These are phyloP conservation scores for Exsudoporus frostii DNA, from an alignment of 768 basidiomycete species.

Conservation along the genomic window DNA sequence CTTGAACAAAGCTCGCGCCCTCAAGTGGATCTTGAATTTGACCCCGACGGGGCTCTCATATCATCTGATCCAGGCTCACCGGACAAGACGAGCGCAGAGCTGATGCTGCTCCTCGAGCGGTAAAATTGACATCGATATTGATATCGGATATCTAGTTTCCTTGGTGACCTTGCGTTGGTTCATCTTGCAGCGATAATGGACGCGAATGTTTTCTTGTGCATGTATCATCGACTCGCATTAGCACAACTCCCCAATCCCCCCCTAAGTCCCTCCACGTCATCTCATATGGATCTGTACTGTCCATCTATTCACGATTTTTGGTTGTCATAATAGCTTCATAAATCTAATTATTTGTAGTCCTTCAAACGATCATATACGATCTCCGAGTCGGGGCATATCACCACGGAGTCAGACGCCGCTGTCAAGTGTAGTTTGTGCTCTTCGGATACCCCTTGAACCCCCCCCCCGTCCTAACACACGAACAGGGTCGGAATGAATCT, in stretches of 20 bases:
- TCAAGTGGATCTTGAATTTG: conserved; percentile 28
- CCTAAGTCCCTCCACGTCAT: conserved; percentile 6
- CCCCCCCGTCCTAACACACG: too few relatives aligned
- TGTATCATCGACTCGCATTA: conserved; percentile 16
- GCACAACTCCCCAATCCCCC: conserved; percentile 1
- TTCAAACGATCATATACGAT: neutral
- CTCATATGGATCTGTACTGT: conserved; percentile 15
- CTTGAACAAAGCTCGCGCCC: conserved; percentile 13
- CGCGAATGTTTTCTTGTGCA: conserved; percentile 16
- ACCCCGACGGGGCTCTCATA: conserved; percentile 43
- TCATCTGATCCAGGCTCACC: conserved; percentile 40
- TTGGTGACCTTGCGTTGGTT: conserved; percentile 3
- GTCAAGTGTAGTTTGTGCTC: too few relatives aligned
- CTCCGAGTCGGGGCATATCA: neutral
- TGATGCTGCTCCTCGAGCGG: conserved; percentile 45
- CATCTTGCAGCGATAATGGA: conserved; percentile 20
- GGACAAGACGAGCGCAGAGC: conserved; percentile 39
- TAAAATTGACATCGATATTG: conserved; percentile 15
- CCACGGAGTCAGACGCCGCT: too few relatives aligned
- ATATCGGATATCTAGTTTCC: neutral
- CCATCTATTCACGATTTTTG: conserved; percentile 9
- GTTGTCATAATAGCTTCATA: neutral
- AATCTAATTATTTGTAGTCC: neutral
- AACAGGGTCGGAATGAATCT: too few relatives aligned
- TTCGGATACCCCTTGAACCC: too few relatives aligned